Base-by-base conservation (phyloP, 2,329 filamentous ascomycete genomes). In the Tympanopsis confertula region DNA sequence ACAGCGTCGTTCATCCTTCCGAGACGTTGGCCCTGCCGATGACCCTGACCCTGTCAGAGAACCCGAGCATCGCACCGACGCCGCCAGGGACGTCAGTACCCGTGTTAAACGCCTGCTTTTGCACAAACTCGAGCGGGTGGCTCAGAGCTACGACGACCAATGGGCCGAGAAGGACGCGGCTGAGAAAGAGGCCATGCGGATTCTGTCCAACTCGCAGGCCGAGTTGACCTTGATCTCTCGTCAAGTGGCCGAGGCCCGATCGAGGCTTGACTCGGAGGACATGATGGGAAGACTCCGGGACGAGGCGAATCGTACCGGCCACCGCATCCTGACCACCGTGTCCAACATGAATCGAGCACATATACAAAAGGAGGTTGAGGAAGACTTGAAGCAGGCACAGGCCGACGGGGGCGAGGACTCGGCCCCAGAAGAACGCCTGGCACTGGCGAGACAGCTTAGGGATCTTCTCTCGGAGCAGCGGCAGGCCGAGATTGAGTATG, bases 141-240 rank as follows among this genome's bases (percentile, higher is more conserved):
- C 82, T 2, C 68, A 68, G 40, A 78, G 69, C 39, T 86, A 86
- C 50, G 85, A 91, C 41, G 73, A 79, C 19, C 82, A 89, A 52
- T 74, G 85, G 48, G 69, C 72, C 38, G 82, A 87, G 45, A 86
- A 85, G 51, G 76, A 86, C 38, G 68, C 71, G 14, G 76, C 76
- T 3, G 78, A 83, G 49, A 69, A 70, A 19, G 82, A 84, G 52
- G 79, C 79, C 3, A 73, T 73, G 36, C 68, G 74, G 13, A 74
- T 80, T 39, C 65, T 86, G 13, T 66, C 68, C 42, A 80, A 79
- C 46, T 78, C 82, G 0, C 74, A 82, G 44, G 67, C 71, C 20
- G 84, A 89, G 51, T 65, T 86, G 3, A 69, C 72, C 33, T 61
- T 64, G 1, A 62, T 82, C 13, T 71, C 68, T 12, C 69, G 74